A percentile compares a stretch with the other conserved stretches of the same genome.
These are phyloP conservation scores for Aspergillus costaricaensis DNA, from an alignment of 2,329 filamentous ascomycete genomes.

Conservation along the genomic window DNA sequence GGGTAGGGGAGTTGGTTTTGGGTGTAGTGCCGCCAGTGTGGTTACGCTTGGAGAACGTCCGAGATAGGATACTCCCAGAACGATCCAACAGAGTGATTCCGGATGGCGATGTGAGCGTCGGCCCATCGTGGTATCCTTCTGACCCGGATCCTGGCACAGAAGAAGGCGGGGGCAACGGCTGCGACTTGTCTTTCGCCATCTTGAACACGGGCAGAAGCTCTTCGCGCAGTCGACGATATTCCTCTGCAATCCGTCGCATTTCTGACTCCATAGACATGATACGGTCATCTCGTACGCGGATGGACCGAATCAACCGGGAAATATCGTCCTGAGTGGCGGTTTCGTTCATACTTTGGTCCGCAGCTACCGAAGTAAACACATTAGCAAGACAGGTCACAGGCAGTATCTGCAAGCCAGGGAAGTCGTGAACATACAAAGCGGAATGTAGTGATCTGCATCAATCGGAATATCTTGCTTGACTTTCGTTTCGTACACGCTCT, in stretches of 20 bases:
- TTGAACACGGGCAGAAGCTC: constrained; percentile 89
- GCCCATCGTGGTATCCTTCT: constrained; percentile 34
- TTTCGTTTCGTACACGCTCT: constrained; percentile 95
- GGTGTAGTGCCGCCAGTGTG: constrained; percentile 67
- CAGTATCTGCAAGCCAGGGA: constrained; percentile 5
- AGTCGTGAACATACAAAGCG: constrained; percentile 68
- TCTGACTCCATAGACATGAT: constrained; percentile 83
- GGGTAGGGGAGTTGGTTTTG: constrained; percentile 76
- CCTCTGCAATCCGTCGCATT: constrained; percentile 78
- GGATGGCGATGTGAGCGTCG: constrained; percentile 43
- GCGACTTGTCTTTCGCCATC: constrained; percentile 86
- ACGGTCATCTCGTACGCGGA: constrained; percentile 85
- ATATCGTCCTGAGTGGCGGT: constrained; percentile 92
- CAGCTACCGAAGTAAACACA: constrained; percentile 59
- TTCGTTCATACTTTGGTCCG: constrained; percentile 84
- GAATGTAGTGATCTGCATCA: constrained; percentile 91
- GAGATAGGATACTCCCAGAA: constrained; percentile 60
- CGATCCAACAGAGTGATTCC: constrained; percentile 38
- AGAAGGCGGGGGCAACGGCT: constrained; percentile 71
- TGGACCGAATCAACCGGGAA: constrained; percentile 82
- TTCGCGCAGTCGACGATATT: constrained; percentile 84
- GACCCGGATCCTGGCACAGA: constrained; percentile 21
- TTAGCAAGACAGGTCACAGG: constrained; percentile 13
- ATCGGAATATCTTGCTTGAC: constrained; percentile 88
- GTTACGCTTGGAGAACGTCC: constrained; percentile 75